phyloP scores from a whole-genome alignment of 306 rosid species.

The Notholithocarpus densiflorus region DNA sequence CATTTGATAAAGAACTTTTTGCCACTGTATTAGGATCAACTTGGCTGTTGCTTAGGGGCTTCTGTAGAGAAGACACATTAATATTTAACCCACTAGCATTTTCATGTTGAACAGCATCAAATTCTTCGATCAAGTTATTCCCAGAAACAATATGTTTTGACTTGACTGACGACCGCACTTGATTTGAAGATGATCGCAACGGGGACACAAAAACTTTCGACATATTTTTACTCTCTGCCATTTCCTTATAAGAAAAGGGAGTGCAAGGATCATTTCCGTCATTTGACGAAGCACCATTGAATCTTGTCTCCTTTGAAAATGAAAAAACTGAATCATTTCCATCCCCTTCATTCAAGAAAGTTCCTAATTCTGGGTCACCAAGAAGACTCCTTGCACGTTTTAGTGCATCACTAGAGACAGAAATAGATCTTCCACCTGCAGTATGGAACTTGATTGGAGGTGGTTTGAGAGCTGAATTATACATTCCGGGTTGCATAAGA shows the following conservation, averaged over 20 bases:
- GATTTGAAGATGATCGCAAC: slow-evolving; percentile 32
- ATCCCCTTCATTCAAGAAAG: slow-evolving; percentile 50
- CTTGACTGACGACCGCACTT: slow-evolving; percentile 34
- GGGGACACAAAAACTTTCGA: slow-evolving; percentile 47
- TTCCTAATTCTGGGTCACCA: slow-evolving; percentile 80
- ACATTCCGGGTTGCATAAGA: slow-evolving; percentile 18
- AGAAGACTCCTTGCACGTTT: slow-evolving; percentile 85
- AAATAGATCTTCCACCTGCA: slow-evolving; percentile 86
- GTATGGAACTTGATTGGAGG: slow-evolving; percentile 69
- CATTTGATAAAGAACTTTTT: slow-evolving; percentile 30
- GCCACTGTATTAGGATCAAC: slow-evolving; percentile 10
- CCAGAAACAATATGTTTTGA: slow-evolving; percentile 37
- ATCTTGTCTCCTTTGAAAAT: slow-evolving; percentile 24
- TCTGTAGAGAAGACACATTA: slow-evolving; percentile 34
- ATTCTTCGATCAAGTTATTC: slow-evolving; percentile 59
- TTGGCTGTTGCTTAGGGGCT: slow-evolving; percentile 20
- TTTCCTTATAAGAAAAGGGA: slow-evolving; percentile 26
- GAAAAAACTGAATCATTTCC: slow-evolving; percentile 24
- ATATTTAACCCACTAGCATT: slow-evolving; percentile 24
- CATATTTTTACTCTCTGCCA: slow-evolving; percentile 17
- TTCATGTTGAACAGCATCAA: slow-evolving; percentile 61
- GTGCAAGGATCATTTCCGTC: slow-evolving; percentile 31
- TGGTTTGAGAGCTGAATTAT: slow-evolving; percentile 27
- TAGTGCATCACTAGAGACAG: slow-evolving; percentile 70
- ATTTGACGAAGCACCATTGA: slow-evolving; percentile 3